Evolutionary conservation across 192 early-diverging fungal genomes (phyloP), one percentile per base, ranked within the genome.

Genomic region (Hyaloraphidium curvatum): DNA sequence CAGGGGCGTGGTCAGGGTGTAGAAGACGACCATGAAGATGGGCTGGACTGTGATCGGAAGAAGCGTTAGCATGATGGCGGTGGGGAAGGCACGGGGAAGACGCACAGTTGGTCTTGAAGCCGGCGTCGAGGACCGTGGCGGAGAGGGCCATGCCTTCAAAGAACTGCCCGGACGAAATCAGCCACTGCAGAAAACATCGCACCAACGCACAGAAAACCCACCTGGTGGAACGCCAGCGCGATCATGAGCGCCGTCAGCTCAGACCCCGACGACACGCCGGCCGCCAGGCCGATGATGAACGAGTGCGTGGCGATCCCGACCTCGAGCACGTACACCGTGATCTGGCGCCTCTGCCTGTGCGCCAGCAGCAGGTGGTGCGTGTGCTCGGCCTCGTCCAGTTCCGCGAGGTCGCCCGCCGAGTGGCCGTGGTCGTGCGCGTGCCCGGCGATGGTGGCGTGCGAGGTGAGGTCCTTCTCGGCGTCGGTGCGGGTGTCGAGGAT

Each of bases 291-390:
- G 22, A 87, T 75, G 14, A 87, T 74, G 19, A 87, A 62, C 43
- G 82, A 84, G 62, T 87, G 84, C 59, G 81, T 40, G 0, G 80
- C 73, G 31, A 87, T 83, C 28, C 84, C 81, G n/a, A 87, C 64
- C 55, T 87, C 84, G 23, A 87, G 62, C 2, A 83, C 67, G 39
- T 78, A 83, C 1, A 79, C 83, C 1, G 73, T 73, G 41, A 80
- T 48, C 25, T 25, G 55, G 13, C 48, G 37, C 17, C 35, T 53
- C 1, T 30, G 51, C n/a, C 19, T 39, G 16, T 43, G 52, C 27
- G 27, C 30, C 35, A 40, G 30, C 27, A 40, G 21, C 40, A 50
- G 28, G 27, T 41, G 21, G 29, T 26, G 29, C 2, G 16, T 50
- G 16, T 54, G 26, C 51, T 61, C 51, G 27, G 29, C 27, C n/a